Conservation (phyloP, 2,329 filamentous ascomycete species). For the Epichloe scottii region DNA sequence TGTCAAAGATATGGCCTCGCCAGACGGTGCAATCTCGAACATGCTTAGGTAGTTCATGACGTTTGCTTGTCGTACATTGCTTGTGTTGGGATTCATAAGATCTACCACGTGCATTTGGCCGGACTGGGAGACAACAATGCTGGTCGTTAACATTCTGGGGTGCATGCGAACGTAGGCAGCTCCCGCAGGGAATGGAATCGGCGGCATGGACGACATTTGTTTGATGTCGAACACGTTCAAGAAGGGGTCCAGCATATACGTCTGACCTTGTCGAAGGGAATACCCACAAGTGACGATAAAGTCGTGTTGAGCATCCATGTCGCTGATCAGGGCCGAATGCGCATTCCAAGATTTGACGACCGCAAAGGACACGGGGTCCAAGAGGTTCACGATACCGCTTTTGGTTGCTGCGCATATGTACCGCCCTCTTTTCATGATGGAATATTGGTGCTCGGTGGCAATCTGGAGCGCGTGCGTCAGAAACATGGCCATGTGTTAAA, state of each 20-base stretch:
- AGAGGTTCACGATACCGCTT: constrained; percentile 69
- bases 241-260: constrained; percentile 78
- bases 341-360: constrained; percentile 83
- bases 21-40: constrained; percentile 78
- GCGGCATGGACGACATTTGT: constrained; percentile 73
- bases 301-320: constrained; percentile 95
- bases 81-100: constrained; percentile 82
- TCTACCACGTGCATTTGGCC: constrained; percentile 95
- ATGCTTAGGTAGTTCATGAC: constrained; percentile 62
- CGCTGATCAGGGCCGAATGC: constrained; percentile 77
- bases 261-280: constrained; percentile 60
- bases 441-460: constrained; percentile 63
- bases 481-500: not conserved
- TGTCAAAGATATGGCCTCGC: constrained; percentile 70
- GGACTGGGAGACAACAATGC: constrained; percentile 81
- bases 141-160: constrained; percentile 87
- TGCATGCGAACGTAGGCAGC: constrained; percentile 95
- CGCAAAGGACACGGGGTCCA: constrained; percentile 67
- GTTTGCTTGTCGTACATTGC: constrained; percentile 73
- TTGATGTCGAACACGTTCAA: constrained; percentile 95
- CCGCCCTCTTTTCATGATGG: constrained; percentile 79
- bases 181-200: constrained; percentile 83
- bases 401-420: constrained; percentile 88
- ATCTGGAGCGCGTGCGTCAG: constrained; percentile 18
- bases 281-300: constrained; percentile 93